phyloP scores from a whole-genome alignment of 2,329 filamentous ascomycete genomes.

The Dothideomycetes sp. region DNA sequence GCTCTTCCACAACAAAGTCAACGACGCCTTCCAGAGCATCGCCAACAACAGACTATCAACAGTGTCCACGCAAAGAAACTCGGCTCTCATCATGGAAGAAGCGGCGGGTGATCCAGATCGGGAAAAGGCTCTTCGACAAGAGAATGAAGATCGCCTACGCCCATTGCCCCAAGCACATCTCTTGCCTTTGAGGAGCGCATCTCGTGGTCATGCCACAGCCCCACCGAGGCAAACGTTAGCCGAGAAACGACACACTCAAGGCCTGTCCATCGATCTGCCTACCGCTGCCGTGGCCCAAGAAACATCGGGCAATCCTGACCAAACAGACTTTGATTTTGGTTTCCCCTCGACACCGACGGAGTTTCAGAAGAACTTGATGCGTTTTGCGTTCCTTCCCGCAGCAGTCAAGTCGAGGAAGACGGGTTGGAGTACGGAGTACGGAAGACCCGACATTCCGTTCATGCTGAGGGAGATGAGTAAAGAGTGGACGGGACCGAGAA shows the following conservation, averaged over 20 bases:
- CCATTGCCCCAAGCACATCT: slow-evolving; percentile 58
- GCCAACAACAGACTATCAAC: slow-evolving; percentile 56
- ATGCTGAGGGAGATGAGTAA: slow-evolving; percentile 76
- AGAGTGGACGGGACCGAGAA: slow-evolving; percentile 68
- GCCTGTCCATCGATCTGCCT: slow-evolving; percentile 36
- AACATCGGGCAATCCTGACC: slow-evolving; percentile 12
- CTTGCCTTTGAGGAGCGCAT: slow-evolving; percentile 21
- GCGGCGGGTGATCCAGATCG: slow-evolving; percentile 69
- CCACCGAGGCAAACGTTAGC: slow-evolving; percentile 27
- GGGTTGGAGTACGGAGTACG: slow-evolving; percentile 88
- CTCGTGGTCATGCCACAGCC: slow-evolving; percentile 19
- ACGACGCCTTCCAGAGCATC: slow-evolving; percentile 78
- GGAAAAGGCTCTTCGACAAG: slow-evolving; percentile 67
- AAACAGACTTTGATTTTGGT: slow-evolving; percentile 43
- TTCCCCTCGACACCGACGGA: slow-evolving; percentile 78
- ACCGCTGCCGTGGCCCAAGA: slow-evolving; percentile 17
- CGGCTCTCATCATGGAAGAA: slow-evolving; percentile 71
- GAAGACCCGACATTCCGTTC: slow-evolving; percentile 76
- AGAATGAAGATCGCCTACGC: slow-evolving; percentile 77
- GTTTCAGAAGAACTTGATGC: slow-evolving; percentile 82
- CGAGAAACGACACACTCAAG: slow-evolving; percentile 33
- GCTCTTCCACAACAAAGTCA: slow-evolving; percentile 74
- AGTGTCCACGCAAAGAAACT: slow-evolving; percentile 54
- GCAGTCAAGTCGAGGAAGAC: slow-evolving; percentile 44
- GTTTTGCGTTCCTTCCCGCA: slow-evolving; percentile 68